A percentile compares a stretch with the other conserved stretches of the same genome.
Conservation (phyloP, 2,329 filamentous ascomycete genomes). For the Elsinoe necatrix region DNA sequence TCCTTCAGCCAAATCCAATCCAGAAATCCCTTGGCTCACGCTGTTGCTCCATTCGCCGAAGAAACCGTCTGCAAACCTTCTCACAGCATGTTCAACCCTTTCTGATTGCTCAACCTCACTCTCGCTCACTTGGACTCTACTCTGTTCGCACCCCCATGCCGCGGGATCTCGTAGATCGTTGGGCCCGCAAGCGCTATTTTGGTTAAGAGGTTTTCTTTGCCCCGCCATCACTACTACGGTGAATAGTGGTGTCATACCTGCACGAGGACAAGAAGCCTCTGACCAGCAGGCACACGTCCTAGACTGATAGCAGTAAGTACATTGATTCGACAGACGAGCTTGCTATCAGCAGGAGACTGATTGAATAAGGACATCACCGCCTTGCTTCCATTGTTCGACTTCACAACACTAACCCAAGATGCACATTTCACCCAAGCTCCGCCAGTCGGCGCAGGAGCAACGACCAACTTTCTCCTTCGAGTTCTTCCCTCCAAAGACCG, state of each 20-base stretch:
- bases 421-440: constrained; percentile 92
- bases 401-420: constrained; percentile 47
- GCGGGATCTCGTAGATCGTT: constrained; percentile 45
- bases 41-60: constrained; percentile 7
- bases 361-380: not conserved
- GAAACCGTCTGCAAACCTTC: constrained; percentile 6
- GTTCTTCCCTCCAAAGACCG: constrained; percentile 97
- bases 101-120: not conserved
- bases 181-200: constrained; percentile 39
- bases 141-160: constrained; percentile 35
- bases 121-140: not conserved
- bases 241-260: not conserved
- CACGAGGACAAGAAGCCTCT: not conserved
- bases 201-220: constrained; percentile 29
- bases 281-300: not conserved
- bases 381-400: not conserved
- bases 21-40: constrained; percentile 6
- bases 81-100: not conserved
- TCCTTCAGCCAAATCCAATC: not conserved
- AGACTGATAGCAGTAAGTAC: not conserved
- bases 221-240: constrained; percentile 1
- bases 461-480: constrained; percentile 96
- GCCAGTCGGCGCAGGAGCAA: constrained; percentile 67
- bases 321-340: not conserved
- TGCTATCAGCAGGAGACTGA: not conserved